Evolutionary conservation across 2,329 filamentous ascomycete genomes (phyloP).

Genomic region (Claviceps spartinae): DNA sequence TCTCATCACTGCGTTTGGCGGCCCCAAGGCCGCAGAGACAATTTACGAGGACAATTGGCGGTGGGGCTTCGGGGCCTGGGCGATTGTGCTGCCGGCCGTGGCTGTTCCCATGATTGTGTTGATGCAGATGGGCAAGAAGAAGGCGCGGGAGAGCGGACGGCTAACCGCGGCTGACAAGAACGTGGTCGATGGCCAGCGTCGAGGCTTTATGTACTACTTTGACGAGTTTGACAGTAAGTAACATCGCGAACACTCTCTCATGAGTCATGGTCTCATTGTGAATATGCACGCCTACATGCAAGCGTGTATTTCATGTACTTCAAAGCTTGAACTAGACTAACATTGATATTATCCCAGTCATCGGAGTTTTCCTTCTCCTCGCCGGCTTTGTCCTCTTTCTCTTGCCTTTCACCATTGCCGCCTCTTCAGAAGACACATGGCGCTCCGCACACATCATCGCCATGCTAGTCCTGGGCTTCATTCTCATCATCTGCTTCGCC

Average conservation of each 20-base stretch:
- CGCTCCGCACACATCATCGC: constrained; percentile 38
- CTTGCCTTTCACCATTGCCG: constrained; percentile 48
- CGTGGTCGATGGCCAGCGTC: constrained; percentile 6
- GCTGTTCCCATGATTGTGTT: constrained; percentile 40
- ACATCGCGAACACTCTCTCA: not conserved
- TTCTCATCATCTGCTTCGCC: constrained; percentile 41
- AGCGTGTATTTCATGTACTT: too few species aligned
- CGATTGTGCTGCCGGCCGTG: constrained; percentile 42
- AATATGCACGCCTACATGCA: too few species aligned
- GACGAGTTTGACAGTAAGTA: constrained; percentile 42
- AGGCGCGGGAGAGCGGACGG: constrained; percentile 34
- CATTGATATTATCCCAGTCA: constrained; percentile 12
- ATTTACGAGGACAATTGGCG: constrained; percentile 20
- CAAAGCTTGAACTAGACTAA: too few species aligned
- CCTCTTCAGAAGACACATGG: constrained; percentile 35
- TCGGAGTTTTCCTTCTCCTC: constrained; percentile 44
- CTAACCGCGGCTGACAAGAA: not conserved
- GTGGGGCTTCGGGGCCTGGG: constrained; percentile 42
- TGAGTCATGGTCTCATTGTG: too few species aligned
- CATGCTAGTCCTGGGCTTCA: constrained; percentile 47
- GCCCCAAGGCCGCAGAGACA: constrained; percentile 19
- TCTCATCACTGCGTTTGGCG: constrained; percentile 32
- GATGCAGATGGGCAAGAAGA: constrained; percentile 39
- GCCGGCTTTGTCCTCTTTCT: constrained; percentile 46
- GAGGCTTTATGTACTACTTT: constrained; percentile 36